phyloP scores from a whole-genome alignment of 768 basidiomycete species.

The Hygrophoropsis aurantiaca region DNA sequence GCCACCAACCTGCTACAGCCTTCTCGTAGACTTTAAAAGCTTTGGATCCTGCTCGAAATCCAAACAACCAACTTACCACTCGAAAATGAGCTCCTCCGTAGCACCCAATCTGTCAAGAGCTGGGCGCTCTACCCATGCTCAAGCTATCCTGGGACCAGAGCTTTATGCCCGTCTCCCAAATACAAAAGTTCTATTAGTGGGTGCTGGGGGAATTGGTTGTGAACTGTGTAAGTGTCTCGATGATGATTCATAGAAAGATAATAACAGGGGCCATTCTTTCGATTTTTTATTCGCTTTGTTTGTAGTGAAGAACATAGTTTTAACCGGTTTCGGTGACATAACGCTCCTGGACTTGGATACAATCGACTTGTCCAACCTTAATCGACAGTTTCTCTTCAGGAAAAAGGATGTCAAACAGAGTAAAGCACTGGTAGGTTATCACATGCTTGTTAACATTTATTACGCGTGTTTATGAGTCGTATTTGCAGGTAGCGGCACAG shows the following conservation, averaged over 20 bases:
- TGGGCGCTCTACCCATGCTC: conserved; percentile 58
- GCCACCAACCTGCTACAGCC: neutral
- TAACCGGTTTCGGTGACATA: conserved; percentile 90
- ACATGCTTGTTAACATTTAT: neutral
- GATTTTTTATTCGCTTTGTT: neutral
- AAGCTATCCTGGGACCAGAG: conserved; percentile 78
- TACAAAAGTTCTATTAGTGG: conserved; percentile 83
- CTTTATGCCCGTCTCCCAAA: conserved; percentile 58
- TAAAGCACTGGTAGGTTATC: conserved; percentile 72
- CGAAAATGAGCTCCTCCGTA: neutral
- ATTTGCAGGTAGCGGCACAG: conserved; percentile 70
- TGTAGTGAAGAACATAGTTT: conserved; percentile 91
- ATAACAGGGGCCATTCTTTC: neutral
- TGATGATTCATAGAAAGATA: neutral
- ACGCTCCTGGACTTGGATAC: conserved; percentile 96
- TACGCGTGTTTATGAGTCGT: neutral
- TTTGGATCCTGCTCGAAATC: no score
- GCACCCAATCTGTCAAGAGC: conserved; percentile 6
- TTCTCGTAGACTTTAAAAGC: no score
- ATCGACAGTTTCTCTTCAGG: conserved; percentile 93
- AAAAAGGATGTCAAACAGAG: conserved; percentile 98
- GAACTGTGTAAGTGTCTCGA: conserved; percentile 69
- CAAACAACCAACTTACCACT: no score
- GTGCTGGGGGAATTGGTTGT: conserved; percentile 96
- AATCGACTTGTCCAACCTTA: conserved; percentile 96